Conservation (phyloP, 73 alveolate genomes). For the Uronychia setigera region DNA sequence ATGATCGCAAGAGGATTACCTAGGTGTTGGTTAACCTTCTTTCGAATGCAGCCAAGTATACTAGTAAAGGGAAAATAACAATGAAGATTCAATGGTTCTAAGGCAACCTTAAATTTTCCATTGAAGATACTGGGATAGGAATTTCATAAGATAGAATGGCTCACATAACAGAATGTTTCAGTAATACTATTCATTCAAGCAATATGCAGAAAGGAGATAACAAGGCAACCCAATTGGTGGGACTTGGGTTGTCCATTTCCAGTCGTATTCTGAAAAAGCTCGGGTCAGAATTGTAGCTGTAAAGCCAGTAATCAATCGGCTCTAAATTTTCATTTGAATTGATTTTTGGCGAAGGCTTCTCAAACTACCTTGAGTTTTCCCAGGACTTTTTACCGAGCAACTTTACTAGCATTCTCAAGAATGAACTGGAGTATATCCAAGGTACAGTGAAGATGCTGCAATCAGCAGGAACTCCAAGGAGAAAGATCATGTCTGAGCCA, state of each 20-base stretch:
- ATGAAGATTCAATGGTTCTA: neutral
- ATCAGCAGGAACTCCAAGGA: too few species aligned
- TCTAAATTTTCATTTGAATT: neutral
- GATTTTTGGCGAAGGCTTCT: too few species aligned
- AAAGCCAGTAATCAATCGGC: neutral
- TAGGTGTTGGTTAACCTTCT: neutral
- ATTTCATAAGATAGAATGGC: neutral
- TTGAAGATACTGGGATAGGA: slow-evolving; percentile 8
- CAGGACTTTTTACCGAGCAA: too few species aligned
- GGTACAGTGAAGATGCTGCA: too few species aligned
- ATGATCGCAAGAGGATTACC: neutral
- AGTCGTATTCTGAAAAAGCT: neutral
- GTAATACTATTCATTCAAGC: too few species aligned
- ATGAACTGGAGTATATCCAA: too few species aligned
- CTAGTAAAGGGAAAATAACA: neutral
- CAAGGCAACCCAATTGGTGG: neutral
- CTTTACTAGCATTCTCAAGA: too few species aligned
- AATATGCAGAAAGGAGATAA: neutral
- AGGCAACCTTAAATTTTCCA: neutral
- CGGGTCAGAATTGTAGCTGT: neutral
- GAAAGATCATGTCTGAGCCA: too few species aligned
- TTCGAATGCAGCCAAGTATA: neutral
- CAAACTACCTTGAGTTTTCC: too few species aligned
- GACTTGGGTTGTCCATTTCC: slow-evolving; percentile 6
- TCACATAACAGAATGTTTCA: neutral